phyloP scores from a whole-genome alignment of 2,329 filamentous ascomycete species.

The Venturiaceae sp. region DNA sequence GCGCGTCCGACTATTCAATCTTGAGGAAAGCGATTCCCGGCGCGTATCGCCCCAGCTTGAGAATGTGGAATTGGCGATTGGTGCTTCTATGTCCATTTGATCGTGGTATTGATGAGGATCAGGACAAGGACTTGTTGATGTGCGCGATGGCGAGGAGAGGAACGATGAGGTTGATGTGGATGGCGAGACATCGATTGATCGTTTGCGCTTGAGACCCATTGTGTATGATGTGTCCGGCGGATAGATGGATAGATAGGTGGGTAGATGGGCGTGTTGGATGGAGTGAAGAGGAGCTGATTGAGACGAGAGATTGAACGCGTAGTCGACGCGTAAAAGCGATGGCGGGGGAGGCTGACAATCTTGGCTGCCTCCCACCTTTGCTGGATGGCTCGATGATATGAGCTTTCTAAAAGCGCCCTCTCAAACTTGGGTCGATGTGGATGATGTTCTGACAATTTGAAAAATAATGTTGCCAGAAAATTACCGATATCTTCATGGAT shows the following conservation, averaged over 20 bases:
- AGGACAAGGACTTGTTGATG: slow-evolving; percentile 10
- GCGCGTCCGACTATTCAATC: slow-evolving; percentile 47
- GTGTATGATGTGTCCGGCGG: not conserved
- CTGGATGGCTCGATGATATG: not conserved
- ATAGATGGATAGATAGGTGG: not conserved
- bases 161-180: slow-evolving; percentile 31
- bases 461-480: too few species aligned
- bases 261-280: not conserved
- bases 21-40: slow-evolving; percentile 9
- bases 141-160: slow-evolving; percentile 19
- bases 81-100: slow-evolving; percentile 19
- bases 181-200: slow-evolving; percentile 34
- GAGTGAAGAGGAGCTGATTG: too few species aligned
- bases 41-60: slow-evolving; percentile 23
- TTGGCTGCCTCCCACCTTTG: slow-evolving; percentile 9
- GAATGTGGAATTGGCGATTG: slow-evolving; percentile 4
- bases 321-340: not conserved
- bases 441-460: too few species aligned
- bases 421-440: too few species aligned
- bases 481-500: too few species aligned
- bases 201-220: slow-evolving; percentile 52
- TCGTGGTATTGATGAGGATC: slow-evolving; percentile 7
- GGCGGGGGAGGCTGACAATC: slow-evolving; percentile 1
- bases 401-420: too few species aligned
- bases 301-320: not conserved